Evolutionary conservation across 116 monocot species (phyloP), one percentile per base, ranked within the genome.

Genomic region (Papilionanthe hybrid): DNA sequence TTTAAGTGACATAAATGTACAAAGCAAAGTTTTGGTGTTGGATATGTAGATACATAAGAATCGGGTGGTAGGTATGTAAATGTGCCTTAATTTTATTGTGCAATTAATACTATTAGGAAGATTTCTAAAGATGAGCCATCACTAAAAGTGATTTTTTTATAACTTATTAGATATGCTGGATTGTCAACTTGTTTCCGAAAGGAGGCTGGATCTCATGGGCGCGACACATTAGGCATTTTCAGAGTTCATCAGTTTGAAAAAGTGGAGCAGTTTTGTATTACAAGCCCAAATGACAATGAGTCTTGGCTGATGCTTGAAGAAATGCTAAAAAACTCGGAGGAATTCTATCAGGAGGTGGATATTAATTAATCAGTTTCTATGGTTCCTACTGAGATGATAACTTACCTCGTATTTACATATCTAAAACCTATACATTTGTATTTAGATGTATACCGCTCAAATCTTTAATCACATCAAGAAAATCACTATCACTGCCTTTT

Each of bases 201-300:
- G 55, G 98, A 94, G 85, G 98, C 86, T 71, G 98, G 98, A 79
- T 93, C 98, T 68, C 98, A 99, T 93, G 98, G 98, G 19, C 81
- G 93, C 29, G 95, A 99, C 74, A 99, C 98, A 53, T 75, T 93
- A 10, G 95, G 98, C 37, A 94, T 99, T 72, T 99, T 99, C 75
- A 90, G 95, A 83, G 95, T 99, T 41, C 98, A 99, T 75, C 98
- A 94, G 48, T 99, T 99, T 85, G 98, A 99, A 84, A 99, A 99
- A 75, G 71, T 99, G 32, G 98, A 99, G 66, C 95, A 99, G 75
- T 99, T 99, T 73, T 99, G 95, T 78, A 89, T 99, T 12, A 99
- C 95, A 5, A 88, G 87, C 72, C 98, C 98, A 47, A 89, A 90
- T 79, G 91, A 81, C 60, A 91, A 93, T 57, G 90, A 91, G 5